phyloP scores from a whole-genome alignment of 345 rosid genomes.

The Camelina neglecta region DNA sequence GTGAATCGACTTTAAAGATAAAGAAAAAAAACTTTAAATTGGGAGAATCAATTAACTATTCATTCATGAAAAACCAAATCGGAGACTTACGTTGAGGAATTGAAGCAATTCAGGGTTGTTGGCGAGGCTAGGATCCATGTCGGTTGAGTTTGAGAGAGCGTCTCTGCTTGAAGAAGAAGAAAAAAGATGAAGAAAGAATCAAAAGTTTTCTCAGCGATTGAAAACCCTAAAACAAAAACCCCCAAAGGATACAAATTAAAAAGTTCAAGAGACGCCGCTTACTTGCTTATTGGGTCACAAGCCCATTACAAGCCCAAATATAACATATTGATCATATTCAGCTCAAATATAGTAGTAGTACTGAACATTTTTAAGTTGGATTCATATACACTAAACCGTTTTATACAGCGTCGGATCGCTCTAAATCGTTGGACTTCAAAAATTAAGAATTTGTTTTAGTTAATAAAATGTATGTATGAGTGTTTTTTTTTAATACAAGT shows the following conservation, averaged over 20 bases:
- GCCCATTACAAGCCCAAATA: background rate
- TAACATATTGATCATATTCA: background rate
- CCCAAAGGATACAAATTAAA: background rate
- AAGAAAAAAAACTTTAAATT: no score
- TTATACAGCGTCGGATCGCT: no score
- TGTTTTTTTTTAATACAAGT: background rate
- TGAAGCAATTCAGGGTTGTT: slow-evolving; percentile 61
- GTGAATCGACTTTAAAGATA: background rate
- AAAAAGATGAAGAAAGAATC: background rate
- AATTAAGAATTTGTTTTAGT: no score
- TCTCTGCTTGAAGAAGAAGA: slow-evolving; percentile 25
- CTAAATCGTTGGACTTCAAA: no score
- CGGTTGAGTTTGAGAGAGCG: slow-evolving; percentile 8
- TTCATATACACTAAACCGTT: no score
- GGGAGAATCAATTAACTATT: background rate
- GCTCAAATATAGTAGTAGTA: background rate
- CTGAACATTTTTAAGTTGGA: no score
- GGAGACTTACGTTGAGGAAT: slow-evolving; percentile 57
- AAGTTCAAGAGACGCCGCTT: background rate
- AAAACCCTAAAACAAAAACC: slow-evolving; percentile 28
- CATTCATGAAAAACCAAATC: background rate
- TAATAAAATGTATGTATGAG: no score
- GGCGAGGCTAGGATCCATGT: slow-evolving; percentile 51
- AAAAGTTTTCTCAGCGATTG: slow-evolving; percentile 8
- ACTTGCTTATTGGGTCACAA: background rate